Conservation (phyloP, 208 protist species). For the Borovskyia barvae region DNA sequence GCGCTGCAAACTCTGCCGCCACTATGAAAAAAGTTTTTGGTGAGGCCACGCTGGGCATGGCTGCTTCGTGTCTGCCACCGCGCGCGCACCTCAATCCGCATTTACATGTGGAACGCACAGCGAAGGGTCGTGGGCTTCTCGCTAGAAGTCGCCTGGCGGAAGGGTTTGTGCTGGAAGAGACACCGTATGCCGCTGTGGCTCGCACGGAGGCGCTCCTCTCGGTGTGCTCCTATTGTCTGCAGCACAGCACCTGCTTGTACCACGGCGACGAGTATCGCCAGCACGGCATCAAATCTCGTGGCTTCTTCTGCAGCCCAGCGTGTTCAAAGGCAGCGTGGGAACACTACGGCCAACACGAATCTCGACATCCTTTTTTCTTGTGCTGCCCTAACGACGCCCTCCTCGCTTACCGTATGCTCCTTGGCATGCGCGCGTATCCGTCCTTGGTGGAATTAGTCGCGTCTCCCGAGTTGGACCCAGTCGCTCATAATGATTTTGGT, state of each 20-base stretch:
- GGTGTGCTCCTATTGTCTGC: conserved; percentile 80
- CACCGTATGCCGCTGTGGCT: conserved; percentile 55
- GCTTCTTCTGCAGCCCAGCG: conserved; percentile 78
- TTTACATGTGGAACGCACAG: conserved; percentile 22
- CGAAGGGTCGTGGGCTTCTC: conserved; percentile 42
- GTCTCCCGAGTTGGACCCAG: conserved; percentile 35
- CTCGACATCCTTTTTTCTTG: conserved; percentile 70
- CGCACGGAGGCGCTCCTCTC: conserved; percentile 69
- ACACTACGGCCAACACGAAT: conserved; percentile 69
- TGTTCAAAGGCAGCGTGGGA: conserved; percentile 67
- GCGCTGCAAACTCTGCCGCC: conserved; percentile 36
- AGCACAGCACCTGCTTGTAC: conserved; percentile 68
- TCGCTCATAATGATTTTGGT: conserved; percentile 33
- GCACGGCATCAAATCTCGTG: conserved; percentile 55
- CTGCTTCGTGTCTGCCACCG: conserved; percentile 25
- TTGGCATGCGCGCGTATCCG: conserved; percentile 28
- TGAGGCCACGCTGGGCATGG: conserved; percentile 19
- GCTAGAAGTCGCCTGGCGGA: conserved; percentile 39
- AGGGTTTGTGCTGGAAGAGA: conserved; percentile 60
- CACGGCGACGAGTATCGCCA: conserved; percentile 55
- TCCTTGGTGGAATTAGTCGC: conserved; percentile 18
- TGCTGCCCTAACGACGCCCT: conserved; percentile 83
- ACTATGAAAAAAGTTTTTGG: conserved; percentile 48
- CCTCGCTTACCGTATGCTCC: conserved; percentile 65
- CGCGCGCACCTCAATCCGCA: conserved; percentile 23